A percentile compares a stretch with the other conserved stretches of the same genome.
phyloP scores from a whole-genome alignment of 257 asterid species.

The Solanum paucissectum region DNA sequence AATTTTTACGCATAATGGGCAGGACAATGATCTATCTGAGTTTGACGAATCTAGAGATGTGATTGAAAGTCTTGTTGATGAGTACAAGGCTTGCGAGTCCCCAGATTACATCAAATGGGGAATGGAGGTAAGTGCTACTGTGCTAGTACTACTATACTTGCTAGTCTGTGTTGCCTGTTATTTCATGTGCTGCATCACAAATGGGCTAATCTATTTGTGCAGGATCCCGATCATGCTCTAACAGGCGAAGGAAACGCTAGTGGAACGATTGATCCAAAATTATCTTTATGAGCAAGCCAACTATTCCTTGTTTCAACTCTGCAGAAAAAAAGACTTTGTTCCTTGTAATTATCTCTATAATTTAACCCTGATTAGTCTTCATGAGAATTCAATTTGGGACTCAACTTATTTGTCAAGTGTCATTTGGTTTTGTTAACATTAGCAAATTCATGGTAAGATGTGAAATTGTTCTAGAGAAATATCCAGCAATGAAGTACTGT shows the following conservation, averaged over 20 bases:
- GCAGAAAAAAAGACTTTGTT: background rate
- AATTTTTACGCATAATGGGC: conserved; percentile 12
- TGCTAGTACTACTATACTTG: background rate
- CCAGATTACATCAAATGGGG: conserved; percentile 99
- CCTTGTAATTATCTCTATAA: background rate
- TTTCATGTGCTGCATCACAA: background rate
- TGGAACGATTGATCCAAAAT: conserved; percentile 64
- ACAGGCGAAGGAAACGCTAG: conserved; percentile 79
- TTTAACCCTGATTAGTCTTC: background rate
- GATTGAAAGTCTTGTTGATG: conserved; percentile 90
- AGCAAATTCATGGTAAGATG: background rate
- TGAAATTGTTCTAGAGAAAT: background rate
- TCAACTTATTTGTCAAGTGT: background rate
- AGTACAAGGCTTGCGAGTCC: conserved; percentile 99
- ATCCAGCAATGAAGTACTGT: background rate
- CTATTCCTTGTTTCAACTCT: background rate
- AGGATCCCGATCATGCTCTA: conserved; percentile 75
- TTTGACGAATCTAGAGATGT: conserved; percentile 98
- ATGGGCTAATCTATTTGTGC: conserved; percentile 1
- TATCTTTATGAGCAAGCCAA: conserved; percentile 26
- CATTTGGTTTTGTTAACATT: background rate
- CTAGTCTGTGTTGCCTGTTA: background rate
- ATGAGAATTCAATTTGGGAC: background rate
- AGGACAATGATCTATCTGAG: conserved; percentile 98
- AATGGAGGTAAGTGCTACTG: conserved; percentile 60